phyloP scores from a whole-genome alignment of 208 protist species.

The Phytomonas francai region DNA sequence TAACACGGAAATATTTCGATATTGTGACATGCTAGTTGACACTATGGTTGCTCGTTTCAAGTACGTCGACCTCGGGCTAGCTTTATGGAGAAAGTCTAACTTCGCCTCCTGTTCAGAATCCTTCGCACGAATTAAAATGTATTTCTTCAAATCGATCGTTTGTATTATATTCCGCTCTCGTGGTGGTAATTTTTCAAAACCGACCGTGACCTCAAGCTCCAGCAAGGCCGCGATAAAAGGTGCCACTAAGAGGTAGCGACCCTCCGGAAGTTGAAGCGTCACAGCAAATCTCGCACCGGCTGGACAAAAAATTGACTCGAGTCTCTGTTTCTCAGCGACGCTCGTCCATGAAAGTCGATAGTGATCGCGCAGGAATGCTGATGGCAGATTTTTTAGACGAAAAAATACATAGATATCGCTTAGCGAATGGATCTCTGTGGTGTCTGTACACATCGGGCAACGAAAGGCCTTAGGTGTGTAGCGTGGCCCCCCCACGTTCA shows the following conservation, averaged over 20 bases:
- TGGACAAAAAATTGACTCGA: slow-evolving; percentile 73
- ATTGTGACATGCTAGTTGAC: too few species aligned
- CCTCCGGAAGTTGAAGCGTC: slow-evolving; percentile 37
- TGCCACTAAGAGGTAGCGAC: slow-evolving; percentile 49
- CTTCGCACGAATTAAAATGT: slow-evolving; percentile 5
- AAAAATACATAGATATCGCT: slow-evolving; percentile 65
- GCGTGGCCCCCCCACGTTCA: slow-evolving; percentile 52
- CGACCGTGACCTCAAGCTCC: slow-evolving; percentile 44
- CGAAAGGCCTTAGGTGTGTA: slow-evolving; percentile 41
- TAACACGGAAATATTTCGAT: too few species aligned
- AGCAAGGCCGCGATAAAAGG: slow-evolving; percentile 52
- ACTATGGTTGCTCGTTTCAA: too few species aligned
- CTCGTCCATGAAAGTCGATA: slow-evolving; percentile 67
- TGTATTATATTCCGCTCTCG: slow-evolving; percentile 24
- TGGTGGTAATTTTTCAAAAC: slow-evolving; percentile 31
- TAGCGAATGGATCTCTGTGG: slow-evolving; percentile 41
- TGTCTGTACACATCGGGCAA: slow-evolving; percentile 75
- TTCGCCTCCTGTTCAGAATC: too few species aligned
- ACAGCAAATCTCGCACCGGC: slow-evolving; percentile 48
- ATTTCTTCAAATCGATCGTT: slow-evolving; percentile 32
- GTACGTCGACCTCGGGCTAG: too few species aligned
- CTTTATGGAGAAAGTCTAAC: too few species aligned
- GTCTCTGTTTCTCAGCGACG: slow-evolving; percentile 30
- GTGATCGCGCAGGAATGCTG: slow-evolving; percentile 36
- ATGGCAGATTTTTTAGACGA: slow-evolving; percentile 27